Evolutionary conservation across 106 monocot species (phyloP), one percentile per base, ranked within the genome.

Genomic region (Allium cepa): DNA sequence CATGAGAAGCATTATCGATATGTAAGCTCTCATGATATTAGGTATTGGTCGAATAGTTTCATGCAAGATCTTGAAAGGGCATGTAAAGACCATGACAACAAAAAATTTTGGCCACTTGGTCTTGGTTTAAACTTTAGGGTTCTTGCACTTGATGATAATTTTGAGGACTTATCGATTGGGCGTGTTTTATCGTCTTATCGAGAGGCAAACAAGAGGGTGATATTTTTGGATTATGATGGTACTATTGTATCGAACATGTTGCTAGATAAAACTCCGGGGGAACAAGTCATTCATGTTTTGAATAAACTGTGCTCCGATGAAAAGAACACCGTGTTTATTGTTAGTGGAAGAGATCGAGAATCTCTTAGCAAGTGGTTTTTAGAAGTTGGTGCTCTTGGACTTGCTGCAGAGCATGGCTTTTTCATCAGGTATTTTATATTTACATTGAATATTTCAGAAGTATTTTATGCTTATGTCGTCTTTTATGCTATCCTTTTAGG

Each of bases 1-100:
- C 87, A 87, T 49, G 83, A 87, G 75, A 87, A 84, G 75, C 87
- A 87, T 47, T 81, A 87, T 53, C 15, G 58, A 36, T 87, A 87
- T 67, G 77, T 87, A 46, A 83, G 78, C 46, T 69, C 72, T 10
- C 87, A 87, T 68, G 80, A 83, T 67, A 77, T 87, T 9, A 83
- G 72, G 7, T 84, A 81, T 26, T 87, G 87, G 87, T 63, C 83
- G 0, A 80, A 71, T 11, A 78, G 80, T 69, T 87, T 79, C 57
- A 46, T 81, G 26, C 87, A 78, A 36, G 83, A 87, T 47, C 56
- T 87, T 61, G 78, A 78, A 47, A 73, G 80, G 64, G 72, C 70
- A 49, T 87, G 83, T 60, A 81, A 75, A 64, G 78, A 87, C 63
- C 87, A 87, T 46, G 69, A 64, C 47, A 70, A 62, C 53, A 74